Conservation (phyloP, 2,329 filamentous ascomycete genomes). For the Trichoderma pleuroti region DNA sequence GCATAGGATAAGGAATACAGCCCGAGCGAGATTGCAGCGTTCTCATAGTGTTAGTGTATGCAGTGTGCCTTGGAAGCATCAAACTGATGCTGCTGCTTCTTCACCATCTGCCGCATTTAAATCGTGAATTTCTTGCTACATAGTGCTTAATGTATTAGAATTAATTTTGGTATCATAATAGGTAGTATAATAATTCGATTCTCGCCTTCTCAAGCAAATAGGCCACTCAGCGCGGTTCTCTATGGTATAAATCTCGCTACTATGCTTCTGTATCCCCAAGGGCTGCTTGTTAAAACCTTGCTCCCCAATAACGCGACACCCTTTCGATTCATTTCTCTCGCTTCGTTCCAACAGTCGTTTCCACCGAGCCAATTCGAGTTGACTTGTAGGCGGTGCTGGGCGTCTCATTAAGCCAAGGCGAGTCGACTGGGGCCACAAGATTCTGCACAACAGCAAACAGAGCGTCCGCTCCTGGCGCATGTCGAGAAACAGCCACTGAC, state of each 20-base stretch:
- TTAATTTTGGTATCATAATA: too few relatives aligned
- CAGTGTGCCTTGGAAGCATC: background rate
- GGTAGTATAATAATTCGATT: background rate
- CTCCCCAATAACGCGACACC: background rate
- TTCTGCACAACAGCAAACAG: slow-evolving; percentile 55
- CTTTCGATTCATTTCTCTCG: slow-evolving; percentile 19
- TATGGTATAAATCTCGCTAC: background rate
- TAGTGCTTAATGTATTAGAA: background rate
- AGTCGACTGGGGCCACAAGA: slow-evolving; percentile 49
- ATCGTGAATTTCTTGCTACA: background rate
- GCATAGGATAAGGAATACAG: background rate
- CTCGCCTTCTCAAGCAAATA: background rate
- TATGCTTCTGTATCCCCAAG: background rate
- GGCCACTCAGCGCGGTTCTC: background rate
- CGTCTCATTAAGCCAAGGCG: slow-evolving; percentile 47
- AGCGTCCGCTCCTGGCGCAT: slow-evolving; percentile 54
- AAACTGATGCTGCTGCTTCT: background rate
- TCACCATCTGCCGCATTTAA: background rate
- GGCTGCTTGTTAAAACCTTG: background rate
- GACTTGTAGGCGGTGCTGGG: slow-evolving; percentile 27
- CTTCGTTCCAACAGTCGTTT: slow-evolving; percentile 37
- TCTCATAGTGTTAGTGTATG: background rate
- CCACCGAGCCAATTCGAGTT: slow-evolving; percentile 35
- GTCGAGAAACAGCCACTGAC: slow-evolving; percentile 56
- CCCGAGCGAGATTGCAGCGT: background rate